phyloP scores from a whole-genome alignment of 2,329 filamentous ascomycete species.

The Apiospora marii region DNA sequence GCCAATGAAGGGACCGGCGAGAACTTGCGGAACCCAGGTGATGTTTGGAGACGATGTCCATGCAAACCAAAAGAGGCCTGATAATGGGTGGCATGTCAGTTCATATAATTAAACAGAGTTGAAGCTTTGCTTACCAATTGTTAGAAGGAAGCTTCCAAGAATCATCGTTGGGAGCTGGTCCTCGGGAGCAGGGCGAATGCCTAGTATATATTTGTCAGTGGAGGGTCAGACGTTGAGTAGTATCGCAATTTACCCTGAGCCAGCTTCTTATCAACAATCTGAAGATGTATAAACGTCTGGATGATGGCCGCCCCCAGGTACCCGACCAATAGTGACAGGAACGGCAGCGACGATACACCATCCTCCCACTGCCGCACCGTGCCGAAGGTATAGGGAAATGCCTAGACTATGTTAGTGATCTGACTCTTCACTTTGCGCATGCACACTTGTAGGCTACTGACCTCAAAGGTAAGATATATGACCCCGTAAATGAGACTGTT shows the following conservation, averaged over 20 bases:
- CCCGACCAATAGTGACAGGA: constrained; percentile 51
- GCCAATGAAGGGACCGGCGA: constrained; percentile 34
- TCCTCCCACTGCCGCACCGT: constrained; percentile 47
- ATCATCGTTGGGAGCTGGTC: constrained; percentile 57
- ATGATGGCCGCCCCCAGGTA: constrained; percentile 38
- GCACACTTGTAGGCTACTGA: constrained; percentile 28
- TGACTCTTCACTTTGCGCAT: neutral
- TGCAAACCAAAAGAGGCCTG: constrained; percentile 60
- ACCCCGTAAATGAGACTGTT: constrained; percentile 49
- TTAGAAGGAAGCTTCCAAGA: constrained; percentile 49
- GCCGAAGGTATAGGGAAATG: constrained; percentile 54
- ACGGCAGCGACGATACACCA: constrained; percentile 50
- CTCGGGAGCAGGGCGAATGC: constrained; percentile 49
- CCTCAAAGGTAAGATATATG: constrained; percentile 55
- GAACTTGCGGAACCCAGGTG: constrained; percentile 30
- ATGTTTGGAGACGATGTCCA: constrained; percentile 49
- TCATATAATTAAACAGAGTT: neutral
- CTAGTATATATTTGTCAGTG: constrained; percentile 28
- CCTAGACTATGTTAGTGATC: neutral
- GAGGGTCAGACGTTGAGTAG: no score
- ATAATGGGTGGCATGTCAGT: constrained; percentile 34
- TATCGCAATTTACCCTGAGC: constrained; percentile 30
- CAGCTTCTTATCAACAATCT: constrained; percentile 24
- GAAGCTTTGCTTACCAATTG: neutral
- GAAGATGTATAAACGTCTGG: constrained; percentile 27